These are phyloP conservation scores for Apium graveolens DNA, from an alignment of 129 eudicot species.

Conservation along the genomic window DNA sequence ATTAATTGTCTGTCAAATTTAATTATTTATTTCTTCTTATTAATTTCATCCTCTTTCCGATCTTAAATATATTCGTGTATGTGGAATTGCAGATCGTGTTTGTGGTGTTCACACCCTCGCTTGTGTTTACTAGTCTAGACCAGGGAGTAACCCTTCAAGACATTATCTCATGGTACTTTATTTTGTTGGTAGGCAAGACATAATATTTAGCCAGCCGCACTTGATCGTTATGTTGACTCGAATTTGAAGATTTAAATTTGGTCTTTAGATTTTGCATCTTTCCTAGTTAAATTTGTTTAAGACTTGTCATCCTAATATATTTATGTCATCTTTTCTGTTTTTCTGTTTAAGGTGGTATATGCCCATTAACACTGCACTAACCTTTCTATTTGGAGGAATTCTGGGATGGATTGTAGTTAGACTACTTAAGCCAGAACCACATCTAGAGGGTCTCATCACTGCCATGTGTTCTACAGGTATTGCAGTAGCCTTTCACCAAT, in stretches of 20 bases:
- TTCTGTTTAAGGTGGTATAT: slow-evolving; percentile 64
- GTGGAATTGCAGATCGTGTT: slow-evolving; percentile 57
- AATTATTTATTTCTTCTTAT: background rate
- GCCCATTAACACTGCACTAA: slow-evolving; percentile 58
- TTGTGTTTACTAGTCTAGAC: slow-evolving; percentile 65
- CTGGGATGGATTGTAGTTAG: slow-evolving; percentile 69
- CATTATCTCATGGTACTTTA: slow-evolving; percentile 61
- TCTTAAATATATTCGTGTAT: background rate
- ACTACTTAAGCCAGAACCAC: slow-evolving; percentile 54
- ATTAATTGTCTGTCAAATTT: background rate
- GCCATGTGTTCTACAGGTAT: slow-evolving; percentile 33
- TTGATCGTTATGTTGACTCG: background rate
- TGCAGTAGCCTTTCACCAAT: background rate
- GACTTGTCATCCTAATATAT: background rate
- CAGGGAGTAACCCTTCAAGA: slow-evolving; percentile 63
- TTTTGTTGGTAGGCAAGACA: background rate
- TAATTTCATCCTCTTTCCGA: background rate
- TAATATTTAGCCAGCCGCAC: background rate
- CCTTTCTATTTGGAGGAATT: slow-evolving; percentile 56
- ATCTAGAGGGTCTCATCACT: slow-evolving; percentile 50
- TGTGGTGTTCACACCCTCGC: slow-evolving; percentile 67
- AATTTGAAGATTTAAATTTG: background rate
- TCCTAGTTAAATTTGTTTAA: background rate
- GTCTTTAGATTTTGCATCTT: background rate
- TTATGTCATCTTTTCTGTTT: background rate